These are phyloP conservation scores for Zygosaccharomyces sapae DNA, from an alignment of 1,139 yeast species.

Conservation along the genomic window DNA sequence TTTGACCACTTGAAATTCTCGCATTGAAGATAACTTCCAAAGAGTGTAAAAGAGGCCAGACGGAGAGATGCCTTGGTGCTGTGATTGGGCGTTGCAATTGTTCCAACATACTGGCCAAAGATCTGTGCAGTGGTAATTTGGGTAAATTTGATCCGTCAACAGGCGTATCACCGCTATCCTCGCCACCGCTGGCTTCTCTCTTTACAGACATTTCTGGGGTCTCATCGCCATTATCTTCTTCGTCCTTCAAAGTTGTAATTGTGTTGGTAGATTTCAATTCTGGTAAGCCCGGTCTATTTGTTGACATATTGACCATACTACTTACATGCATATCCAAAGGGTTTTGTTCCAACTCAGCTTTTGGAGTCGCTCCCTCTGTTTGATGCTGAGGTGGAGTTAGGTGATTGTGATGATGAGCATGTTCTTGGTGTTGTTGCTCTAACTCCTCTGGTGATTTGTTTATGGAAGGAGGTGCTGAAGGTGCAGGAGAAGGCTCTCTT, in stretches of 20 bases:
- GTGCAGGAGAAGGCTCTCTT: not conserved
- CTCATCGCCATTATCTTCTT: constrained; percentile 8
- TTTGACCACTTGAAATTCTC: constrained; percentile 75
- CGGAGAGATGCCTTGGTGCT: constrained; percentile 55
- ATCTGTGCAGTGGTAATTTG: constrained; percentile 49
- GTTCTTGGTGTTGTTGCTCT: not conserved
- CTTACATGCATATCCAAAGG: constrained; percentile 13
- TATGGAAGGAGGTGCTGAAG: not conserved
- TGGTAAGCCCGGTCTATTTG: constrained; percentile 8
- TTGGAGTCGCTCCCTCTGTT: constrained; percentile 11
- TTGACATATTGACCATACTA: constrained; percentile 8
- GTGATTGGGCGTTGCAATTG: constrained; percentile 61
- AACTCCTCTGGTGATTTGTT: not conserved
- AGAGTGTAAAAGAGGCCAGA: constrained; percentile 72
- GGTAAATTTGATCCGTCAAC: constrained; percentile 26
- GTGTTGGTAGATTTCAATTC: constrained; percentile 12
- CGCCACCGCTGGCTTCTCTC: constrained; percentile 7
- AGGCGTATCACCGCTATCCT: constrained; percentile 9
- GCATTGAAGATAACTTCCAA: constrained; percentile 76
- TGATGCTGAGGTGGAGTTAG: constrained; percentile 1
- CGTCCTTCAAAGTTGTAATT: constrained; percentile 13
- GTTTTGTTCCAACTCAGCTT: constrained; percentile 9
- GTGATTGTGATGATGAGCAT: constrained; percentile 1
- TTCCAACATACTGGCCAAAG: constrained; percentile 50
- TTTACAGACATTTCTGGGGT: constrained; percentile 12